phyloP scores from a whole-genome alignment of 129 eudicot genomes.

The Dittrichia graveolens region DNA sequence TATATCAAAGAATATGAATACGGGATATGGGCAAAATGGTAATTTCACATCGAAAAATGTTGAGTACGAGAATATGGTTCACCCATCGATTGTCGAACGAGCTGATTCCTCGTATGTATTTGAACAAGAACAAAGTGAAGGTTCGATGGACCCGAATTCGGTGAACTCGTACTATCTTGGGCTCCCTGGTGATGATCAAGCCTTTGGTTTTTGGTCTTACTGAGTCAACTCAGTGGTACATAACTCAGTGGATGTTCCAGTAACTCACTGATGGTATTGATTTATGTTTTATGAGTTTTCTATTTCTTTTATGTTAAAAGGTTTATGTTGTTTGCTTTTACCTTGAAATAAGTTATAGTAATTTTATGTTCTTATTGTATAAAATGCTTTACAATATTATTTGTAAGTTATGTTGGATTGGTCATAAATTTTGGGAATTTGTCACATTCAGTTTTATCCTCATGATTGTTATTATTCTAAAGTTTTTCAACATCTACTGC shows the following conservation, averaged over 20 bases:
- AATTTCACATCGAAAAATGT: slow-evolving; percentile 37
- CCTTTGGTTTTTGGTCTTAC: slow-evolving; percentile 70
- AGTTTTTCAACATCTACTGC: no score
- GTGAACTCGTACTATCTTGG: slow-evolving; percentile 58
- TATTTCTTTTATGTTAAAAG: neutral
- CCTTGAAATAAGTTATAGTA: slow-evolving; percentile 18
- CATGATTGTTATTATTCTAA: no score
- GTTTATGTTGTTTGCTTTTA: slow-evolving; percentile 18
- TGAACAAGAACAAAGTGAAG: slow-evolving; percentile 65
- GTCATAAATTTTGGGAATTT: neutral
- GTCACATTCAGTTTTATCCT: no score
- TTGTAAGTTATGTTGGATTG: slow-evolving; percentile 16
- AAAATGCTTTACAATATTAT: neutral
- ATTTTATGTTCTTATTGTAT: slow-evolving; percentile 16
- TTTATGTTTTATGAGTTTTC: slow-evolving; percentile 11
- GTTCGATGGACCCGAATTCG: slow-evolving; percentile 44
- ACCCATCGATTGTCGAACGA: slow-evolving; percentile 44
- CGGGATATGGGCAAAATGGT: neutral
- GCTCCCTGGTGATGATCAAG: slow-evolving; percentile 63
- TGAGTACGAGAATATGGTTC: slow-evolving; percentile 40
- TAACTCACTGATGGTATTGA: slow-evolving; percentile 9
- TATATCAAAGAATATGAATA: slow-evolving; percentile 25
- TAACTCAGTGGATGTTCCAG: slow-evolving; percentile 30
- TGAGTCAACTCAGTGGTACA: slow-evolving; percentile 43
- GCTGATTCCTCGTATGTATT: slow-evolving; percentile 61